These are phyloP conservation scores for Taphrina wiesneri DNA, from an alignment of 1,139 yeast genomes.

Conservation along the genomic window DNA sequence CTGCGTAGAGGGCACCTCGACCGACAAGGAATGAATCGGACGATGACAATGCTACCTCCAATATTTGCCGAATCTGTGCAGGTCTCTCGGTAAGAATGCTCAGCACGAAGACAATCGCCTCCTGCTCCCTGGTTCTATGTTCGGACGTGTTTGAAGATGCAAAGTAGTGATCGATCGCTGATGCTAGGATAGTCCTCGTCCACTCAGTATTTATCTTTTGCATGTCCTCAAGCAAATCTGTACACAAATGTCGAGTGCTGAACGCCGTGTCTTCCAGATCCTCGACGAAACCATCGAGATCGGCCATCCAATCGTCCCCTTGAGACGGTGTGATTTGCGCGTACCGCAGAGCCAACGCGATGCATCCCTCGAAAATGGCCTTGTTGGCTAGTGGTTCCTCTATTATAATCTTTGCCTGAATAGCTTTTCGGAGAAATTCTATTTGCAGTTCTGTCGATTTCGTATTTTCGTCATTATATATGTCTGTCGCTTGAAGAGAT, in stretches of 20 bases:
- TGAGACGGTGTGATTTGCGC: slow-evolving; percentile 26
- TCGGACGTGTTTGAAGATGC: slow-evolving; percentile 2
- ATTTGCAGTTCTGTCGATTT: slow-evolving; percentile 8
- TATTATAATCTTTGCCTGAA: slow-evolving; percentile 19
- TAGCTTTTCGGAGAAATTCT: slow-evolving; percentile 21
- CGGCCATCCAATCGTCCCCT: slow-evolving; percentile 27
- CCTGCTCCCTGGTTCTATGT: slow-evolving; percentile 19
- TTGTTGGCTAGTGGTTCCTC: slow-evolving; percentile 19
- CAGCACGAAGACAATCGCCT: slow-evolving; percentile 19
- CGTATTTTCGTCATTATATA: slow-evolving; percentile 9
- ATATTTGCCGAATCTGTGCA: neutral
- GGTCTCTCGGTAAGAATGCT: slow-evolving; percentile 5
- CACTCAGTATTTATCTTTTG: slow-evolving; percentile 13
- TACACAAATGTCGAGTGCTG: slow-evolving; percentile 24
- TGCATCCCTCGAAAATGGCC: slow-evolving; percentile 19
- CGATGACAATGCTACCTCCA: slow-evolving; percentile 6
- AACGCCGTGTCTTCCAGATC: slow-evolving; percentile 27
- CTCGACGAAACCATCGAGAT: slow-evolving; percentile 29
- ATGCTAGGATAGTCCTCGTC: neutral
- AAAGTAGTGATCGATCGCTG: slow-evolving; percentile 16
- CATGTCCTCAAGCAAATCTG: slow-evolving; percentile 25
- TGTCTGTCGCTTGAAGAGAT: slow-evolving; percentile 14
- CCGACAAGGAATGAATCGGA: slow-evolving; percentile 13
- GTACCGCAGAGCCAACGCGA: slow-evolving; percentile 21
- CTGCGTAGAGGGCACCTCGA: slow-evolving; percentile 25